Base-by-base conservation (phyloP, 208 protist species). In the Acanthamoeba quina region DNA sequence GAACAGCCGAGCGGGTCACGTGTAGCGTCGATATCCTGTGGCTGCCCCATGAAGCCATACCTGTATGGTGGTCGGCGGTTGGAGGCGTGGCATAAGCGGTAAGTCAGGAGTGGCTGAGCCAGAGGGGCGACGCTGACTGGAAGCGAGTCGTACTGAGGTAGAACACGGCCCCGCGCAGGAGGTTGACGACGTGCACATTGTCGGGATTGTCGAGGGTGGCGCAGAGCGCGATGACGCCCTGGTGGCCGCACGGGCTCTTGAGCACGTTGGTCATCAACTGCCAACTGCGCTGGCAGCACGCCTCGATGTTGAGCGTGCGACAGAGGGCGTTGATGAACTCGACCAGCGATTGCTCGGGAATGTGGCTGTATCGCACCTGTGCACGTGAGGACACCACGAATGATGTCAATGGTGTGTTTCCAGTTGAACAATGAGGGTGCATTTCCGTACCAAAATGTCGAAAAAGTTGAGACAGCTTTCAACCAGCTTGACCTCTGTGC, bases 161-260 rank as follows among this genome's bases (percentile, higher is more conserved):
- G 37, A 96, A 96, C 4, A 96, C 95, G 15, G 95, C 92, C 5
- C 95, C 95, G 58, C 95, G 85, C 6, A 96, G 41, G 3, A 96
- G 29, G 29, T 95, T 95, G 1, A 96, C 94, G 3, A 41, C 80
- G 4, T 62, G 34, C 37, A 78, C 11, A 66, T 96, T 96, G 34
- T 83, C 49, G 58, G 58, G 72, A 47, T 96, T 66, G 56, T 83
- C 90, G 3, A 96, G 62, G 3, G 94, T 93, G 6, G 21, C 24
- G 44, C 95, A 95, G 2, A 96, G 44, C 5, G 95, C 49, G 19
- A 83, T 62, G 17, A 96, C 90, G 29, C 88, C 95, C 41, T 96
- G 93, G 56, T 95, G 72, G 26, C 93, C 91, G 21, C 72, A 89
- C 7, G 52, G 80, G 44, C 91, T 90, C 44, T 90, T 89, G 49